Evolutionary conservation across 768 basidiomycete species (phyloP).

Genomic region (Tricholoma matsutake): DNA sequence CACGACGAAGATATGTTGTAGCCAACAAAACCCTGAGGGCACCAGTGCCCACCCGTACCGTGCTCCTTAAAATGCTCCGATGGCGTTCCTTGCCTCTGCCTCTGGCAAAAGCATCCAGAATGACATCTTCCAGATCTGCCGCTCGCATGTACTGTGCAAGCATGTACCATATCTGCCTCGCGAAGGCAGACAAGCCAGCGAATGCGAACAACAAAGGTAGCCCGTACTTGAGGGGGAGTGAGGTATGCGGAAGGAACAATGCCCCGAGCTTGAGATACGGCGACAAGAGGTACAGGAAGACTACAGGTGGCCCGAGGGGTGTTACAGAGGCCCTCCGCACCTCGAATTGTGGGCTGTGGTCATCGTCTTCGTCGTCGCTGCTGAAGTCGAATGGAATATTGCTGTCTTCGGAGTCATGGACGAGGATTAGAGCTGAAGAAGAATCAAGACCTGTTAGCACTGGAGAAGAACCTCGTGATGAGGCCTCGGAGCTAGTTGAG

Average conservation of each 20-base stretch:
- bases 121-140: constrained; percentile 61
- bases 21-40: constrained; percentile 49
- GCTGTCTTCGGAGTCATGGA: constrained; percentile 50
- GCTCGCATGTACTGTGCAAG: constrained; percentile 69
- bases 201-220: constrained; percentile 50
- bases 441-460: constrained; percentile 32
- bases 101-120: constrained; percentile 58
- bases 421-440: constrained; percentile 59
- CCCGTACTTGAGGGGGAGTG: constrained; percentile 45
- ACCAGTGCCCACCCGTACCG: constrained; percentile 44
- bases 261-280: constrained; percentile 74
- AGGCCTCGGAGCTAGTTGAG: constrained; percentile 25
- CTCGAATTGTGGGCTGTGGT: constrained; percentile 45
- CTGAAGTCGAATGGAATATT: constrained; percentile 37
- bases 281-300: constrained; percentile 67
- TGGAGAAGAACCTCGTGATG: constrained; percentile 22
- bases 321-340: constrained; percentile 40
- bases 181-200: constrained; percentile 56
- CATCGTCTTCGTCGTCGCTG: constrained; percentile 45
- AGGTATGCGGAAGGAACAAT: constrained; percentile 51
- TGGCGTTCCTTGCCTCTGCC: constrained; percentile 49
- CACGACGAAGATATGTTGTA: constrained; percentile 65
- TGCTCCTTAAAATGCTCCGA: constrained; percentile 40
- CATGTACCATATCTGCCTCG: constrained; percentile 74
- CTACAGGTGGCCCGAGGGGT: constrained; percentile 52